Percentiles rank a stretch among this genome's conserved stretches.
Conservation (phyloP, 2,329 filamentous ascomycete species). For the Knufia petricola region DNA sequence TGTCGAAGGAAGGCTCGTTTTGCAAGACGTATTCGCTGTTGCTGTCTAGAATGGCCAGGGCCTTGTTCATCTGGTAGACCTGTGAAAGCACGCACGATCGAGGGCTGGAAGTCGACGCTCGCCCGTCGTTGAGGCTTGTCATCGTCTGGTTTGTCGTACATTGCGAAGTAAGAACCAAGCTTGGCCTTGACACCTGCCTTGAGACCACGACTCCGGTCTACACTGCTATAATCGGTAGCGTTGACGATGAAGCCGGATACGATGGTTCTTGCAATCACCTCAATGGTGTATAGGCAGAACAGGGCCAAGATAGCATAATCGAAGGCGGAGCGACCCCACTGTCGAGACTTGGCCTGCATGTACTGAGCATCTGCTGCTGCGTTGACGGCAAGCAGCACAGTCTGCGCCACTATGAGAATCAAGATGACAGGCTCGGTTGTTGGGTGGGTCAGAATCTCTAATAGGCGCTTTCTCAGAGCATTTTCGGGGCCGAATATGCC, state of each 20-base stretch:
- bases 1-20: constrained; percentile 87
- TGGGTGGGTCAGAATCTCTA: constrained; percentile 76
- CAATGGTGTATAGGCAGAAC: constrained; percentile 82
- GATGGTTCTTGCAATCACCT: constrained; percentile 71
- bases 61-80: constrained; percentile 49
- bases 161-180: constrained; percentile 69
- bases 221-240: constrained; percentile 81
- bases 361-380: constrained; percentile 60
- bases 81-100: constrained; percentile 68
- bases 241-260: constrained; percentile 93
- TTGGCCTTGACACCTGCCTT: constrained; percentile 65
- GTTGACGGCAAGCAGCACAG: constrained; percentile 78
- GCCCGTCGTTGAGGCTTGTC: constrained; percentile 21
- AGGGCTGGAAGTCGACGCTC: constrained; percentile 43
- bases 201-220: constrained; percentile 67
- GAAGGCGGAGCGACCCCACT: constrained; percentile 57
- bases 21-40: constrained; percentile 75
- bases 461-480: constrained; percentile 61
- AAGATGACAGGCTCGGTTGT: constrained; percentile 80
- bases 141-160: constrained; percentile 45
- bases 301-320: constrained; percentile 75
- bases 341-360: constrained; percentile 46
- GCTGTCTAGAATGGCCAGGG: constrained; percentile 58
- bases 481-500: constrained; percentile 77
- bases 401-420: constrained; percentile 77